phyloP scores from a whole-genome alignment of 2,329 filamentous ascomycete genomes.

The Elsinoe perseae region DNA sequence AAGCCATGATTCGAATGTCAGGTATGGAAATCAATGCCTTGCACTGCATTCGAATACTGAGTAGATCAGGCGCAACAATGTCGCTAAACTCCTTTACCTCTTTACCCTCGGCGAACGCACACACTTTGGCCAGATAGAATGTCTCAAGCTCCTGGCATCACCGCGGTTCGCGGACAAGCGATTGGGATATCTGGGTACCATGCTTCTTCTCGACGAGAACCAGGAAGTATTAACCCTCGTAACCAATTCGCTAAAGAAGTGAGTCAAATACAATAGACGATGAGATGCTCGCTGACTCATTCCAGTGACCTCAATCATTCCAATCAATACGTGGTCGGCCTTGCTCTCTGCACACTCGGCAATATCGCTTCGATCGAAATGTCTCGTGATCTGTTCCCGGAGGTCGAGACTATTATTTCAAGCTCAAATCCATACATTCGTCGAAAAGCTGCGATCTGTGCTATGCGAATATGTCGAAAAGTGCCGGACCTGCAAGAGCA shows the following conservation, averaged over 20 bases:
- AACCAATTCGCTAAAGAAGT: constrained; percentile 98
- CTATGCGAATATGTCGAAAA: constrained; percentile 97
- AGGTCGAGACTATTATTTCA: constrained; percentile 85
- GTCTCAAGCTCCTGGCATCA: constrained; percentile 90
- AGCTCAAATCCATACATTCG: constrained; percentile 98
- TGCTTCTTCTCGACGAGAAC: constrained; percentile 93
- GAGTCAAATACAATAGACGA: constrained; percentile 27
- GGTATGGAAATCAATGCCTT: constrained; percentile 48
- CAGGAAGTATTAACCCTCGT: constrained; percentile 96
- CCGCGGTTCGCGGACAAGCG: constrained; percentile 97
- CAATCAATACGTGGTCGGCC: constrained; percentile 96
- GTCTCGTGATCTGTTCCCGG: constrained; percentile 92
- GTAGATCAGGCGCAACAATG: constrained; percentile 78
- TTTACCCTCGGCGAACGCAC: constrained; percentile 96
- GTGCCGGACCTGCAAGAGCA: constrained; percentile 96
- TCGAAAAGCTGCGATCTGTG: constrained; percentile 93
- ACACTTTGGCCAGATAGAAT: constrained; percentile 99
- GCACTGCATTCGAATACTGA: neutral
- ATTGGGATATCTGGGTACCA: constrained; percentile 89
- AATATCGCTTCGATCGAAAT: constrained; percentile 98
- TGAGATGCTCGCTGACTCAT: constrained; percentile 18
- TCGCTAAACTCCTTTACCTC: constrained; percentile 94
- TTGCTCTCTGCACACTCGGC: constrained; percentile 89
- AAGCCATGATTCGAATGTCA: constrained; percentile 80
- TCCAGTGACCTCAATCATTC: constrained; percentile 86